Evolutionary conservation across 2,329 filamentous ascomycete species (phyloP).

Genomic region (Colletotrichum kahawae): DNA sequence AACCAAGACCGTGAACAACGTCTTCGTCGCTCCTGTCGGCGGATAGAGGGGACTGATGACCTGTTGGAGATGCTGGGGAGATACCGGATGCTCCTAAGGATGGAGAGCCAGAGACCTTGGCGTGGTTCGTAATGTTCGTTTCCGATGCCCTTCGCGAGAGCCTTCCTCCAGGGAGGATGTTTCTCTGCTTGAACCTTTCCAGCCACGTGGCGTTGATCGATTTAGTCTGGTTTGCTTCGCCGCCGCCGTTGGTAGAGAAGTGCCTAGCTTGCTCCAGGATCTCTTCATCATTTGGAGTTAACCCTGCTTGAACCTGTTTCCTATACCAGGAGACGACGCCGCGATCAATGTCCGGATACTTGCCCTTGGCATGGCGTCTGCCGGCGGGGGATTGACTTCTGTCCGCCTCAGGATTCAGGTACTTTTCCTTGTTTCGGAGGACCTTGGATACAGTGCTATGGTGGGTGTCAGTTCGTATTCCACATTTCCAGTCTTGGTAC

Average conservation of each 20-base stretch:
- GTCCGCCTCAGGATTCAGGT: conserved; percentile 77
- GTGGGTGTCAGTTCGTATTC: conserved; percentile 31
- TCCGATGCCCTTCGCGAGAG: conserved; percentile 65
- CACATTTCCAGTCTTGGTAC: not conserved
- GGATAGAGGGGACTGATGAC: conserved; percentile 71
- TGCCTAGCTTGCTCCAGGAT: conserved; percentile 85
- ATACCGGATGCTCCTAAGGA: conserved; percentile 61
- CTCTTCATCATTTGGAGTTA: conserved; percentile 76
- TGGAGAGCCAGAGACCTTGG: conserved; percentile 60
- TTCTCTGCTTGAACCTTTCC: conserved; percentile 94
- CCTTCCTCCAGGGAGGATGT: conserved; percentile 56
- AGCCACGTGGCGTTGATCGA: conserved; percentile 80
- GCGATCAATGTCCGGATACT: conserved; percentile 88
- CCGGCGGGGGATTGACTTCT: conserved; percentile 81
- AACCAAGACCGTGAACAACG: conserved; percentile 63
- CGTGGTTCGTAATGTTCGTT: conserved; percentile 74
- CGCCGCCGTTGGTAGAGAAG: conserved; percentile 71
- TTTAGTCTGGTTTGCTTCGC: conserved; percentile 70
- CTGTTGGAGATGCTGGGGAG: conserved; percentile 76
- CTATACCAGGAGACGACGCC: conserved; percentile 86
- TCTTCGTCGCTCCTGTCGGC: conserved; percentile 74
- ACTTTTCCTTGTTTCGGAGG: conserved; percentile 91
- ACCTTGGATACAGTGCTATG: conserved; percentile 97
- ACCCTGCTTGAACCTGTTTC: conserved; percentile 79
- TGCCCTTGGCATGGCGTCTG: conserved; percentile 71